Conservation (phyloP, 1,139 yeast species). For the Pneumocystis murina region DNA sequence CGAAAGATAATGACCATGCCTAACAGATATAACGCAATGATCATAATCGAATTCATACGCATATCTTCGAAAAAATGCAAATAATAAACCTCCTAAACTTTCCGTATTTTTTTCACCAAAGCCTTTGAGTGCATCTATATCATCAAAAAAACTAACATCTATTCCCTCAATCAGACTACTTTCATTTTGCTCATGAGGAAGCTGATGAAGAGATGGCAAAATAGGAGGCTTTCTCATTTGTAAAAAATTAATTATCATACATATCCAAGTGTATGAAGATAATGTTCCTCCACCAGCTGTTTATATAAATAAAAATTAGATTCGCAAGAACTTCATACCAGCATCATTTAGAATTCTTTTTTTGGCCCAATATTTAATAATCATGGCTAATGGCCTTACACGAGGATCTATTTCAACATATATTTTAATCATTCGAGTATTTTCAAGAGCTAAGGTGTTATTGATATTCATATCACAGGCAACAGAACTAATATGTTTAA, state of each 20-base stretch:
- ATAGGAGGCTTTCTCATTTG: conserved; percentile 17
- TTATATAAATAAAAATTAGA: neutral
- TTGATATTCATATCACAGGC: conserved; percentile 20
- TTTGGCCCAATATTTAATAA: conserved; percentile 19
- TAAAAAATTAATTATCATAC: conserved; percentile 18
- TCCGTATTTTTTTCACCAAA: conserved; percentile 15
- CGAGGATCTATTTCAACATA: conserved; percentile 18
- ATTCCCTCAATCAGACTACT: conserved; percentile 13
- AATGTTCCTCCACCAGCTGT: conserved; percentile 18
- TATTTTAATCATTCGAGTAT: conserved; percentile 17
- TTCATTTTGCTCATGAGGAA: conserved; percentile 9
- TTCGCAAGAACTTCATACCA: neutral
- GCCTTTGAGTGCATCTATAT: conserved; percentile 13
- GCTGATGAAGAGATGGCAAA: conserved; percentile 16
- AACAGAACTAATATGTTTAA: conserved; percentile 1
- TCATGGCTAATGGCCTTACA: conserved; percentile 18
- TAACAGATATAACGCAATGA: conserved; percentile 16
- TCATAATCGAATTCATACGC: conserved; percentile 17
- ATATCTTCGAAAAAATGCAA: conserved; percentile 17
- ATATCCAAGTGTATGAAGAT: conserved; percentile 19
- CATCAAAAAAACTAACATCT: conserved; percentile 17
- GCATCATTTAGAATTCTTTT: conserved; percentile 19
- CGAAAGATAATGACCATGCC: conserved; percentile 15
- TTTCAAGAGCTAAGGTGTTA: conserved; percentile 17
- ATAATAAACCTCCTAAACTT: conserved; percentile 16